These are phyloP conservation scores for Beta macrorhiza DNA, from an alignment of 179 eudicot species.

Conservation along the genomic window DNA sequence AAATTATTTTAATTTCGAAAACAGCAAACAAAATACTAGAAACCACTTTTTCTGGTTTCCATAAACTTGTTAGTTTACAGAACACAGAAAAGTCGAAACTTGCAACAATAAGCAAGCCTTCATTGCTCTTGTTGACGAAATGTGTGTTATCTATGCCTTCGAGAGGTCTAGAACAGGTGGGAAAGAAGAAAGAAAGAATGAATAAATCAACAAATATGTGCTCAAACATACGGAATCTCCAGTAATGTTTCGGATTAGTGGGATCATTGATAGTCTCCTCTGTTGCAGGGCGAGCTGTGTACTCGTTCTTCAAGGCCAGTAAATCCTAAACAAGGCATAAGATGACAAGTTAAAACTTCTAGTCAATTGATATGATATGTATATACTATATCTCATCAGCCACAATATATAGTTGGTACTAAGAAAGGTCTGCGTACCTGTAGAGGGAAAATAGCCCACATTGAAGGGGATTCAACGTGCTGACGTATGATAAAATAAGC, in stretches of 20 bases:
- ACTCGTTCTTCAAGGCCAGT: conserved; percentile 80
- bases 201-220: conserved; percentile 1
- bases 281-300: conserved; percentile 75
- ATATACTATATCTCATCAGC: background rate
- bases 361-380: background rate
- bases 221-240: conserved; percentile 79
- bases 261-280: conserved; percentile 99
- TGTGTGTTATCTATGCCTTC: background rate
- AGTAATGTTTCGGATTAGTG: conserved; percentile 94
- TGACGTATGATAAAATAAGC: conserved; percentile 71
- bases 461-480: conserved; percentile 95
- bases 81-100: too few species aligned
- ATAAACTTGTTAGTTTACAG: too few species aligned
- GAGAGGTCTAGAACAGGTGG: background rate
- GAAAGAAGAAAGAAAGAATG: background rate
- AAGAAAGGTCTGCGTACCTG: conserved; percentile 50
- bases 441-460: conserved; percentile 99
- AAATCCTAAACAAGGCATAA: conserved; percentile 50
- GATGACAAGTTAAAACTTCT: background rate
- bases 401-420: background rate
- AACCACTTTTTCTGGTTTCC: too few species aligned
- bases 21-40: too few species aligned
- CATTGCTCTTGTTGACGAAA: background rate
- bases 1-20: too few species aligned
- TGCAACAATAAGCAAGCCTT: background rate